Evolutionary conservation across 2,329 filamentous ascomycete species (phyloP).

Genomic region (Calonectria honghensis): DNA sequence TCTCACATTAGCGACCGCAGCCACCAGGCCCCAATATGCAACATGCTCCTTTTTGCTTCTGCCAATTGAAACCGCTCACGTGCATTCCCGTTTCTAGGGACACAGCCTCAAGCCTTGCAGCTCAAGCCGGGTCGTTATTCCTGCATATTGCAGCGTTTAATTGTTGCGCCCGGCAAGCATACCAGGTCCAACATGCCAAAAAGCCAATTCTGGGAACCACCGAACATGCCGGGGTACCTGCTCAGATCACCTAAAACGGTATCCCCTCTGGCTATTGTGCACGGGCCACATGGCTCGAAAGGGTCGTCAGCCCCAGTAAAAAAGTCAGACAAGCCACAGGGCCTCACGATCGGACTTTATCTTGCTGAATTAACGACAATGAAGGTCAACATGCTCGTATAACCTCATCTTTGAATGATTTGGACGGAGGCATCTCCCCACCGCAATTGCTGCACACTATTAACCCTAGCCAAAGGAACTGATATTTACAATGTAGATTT

Average conservation of each 20-base stretch:
- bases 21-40: conserved; percentile 13
- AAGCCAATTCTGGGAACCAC: conserved; percentile 15
- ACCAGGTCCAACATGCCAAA: conserved; percentile 1
- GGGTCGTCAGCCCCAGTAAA: conserved; percentile 12
- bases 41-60: conserved; percentile 2
- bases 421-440: no score
- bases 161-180: conserved; percentile 15
- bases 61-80: conserved; percentile 21
- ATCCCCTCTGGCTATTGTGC: conserved; percentile 2
- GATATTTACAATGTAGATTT: background rate
- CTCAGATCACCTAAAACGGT: conserved; percentile 13
- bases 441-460: background rate
- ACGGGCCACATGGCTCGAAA: background rate
- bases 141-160: background rate
- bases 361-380: background rate
- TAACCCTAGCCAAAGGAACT: background rate
- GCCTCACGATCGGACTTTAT: background rate
- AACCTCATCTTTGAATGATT: background rate
- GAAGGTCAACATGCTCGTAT: background rate
- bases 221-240: conserved; percentile 18
- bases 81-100: background rate
- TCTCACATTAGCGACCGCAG: conserved; percentile 9
- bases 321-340: conserved; percentile 20
- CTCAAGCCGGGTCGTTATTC: background rate
- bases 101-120: conserved; percentile 14